A percentile compares a stretch with the other conserved stretches of the same genome.
phyloP scores from a whole-genome alignment of 106 monocot genomes.

The Xerophyta viscosa region DNA sequence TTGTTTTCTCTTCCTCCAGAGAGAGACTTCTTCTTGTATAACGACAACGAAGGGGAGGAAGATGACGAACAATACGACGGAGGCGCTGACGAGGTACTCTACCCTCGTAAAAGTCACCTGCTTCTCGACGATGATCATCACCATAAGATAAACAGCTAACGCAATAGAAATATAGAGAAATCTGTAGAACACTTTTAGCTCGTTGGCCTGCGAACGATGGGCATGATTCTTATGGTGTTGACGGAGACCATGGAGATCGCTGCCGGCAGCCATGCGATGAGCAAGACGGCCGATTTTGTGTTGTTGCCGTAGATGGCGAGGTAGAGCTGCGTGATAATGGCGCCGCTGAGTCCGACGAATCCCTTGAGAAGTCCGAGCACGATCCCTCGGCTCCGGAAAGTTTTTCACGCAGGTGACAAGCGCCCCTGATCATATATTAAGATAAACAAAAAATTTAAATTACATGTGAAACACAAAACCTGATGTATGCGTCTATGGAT shows the following conservation, averaged over 20 bases:
- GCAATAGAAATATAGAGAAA: conserved; percentile 15
- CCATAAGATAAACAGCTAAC: conserved; percentile 10
- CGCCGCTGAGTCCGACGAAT: conserved; percentile 19
- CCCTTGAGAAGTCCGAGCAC: conserved; percentile 12
- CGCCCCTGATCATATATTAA: too few species aligned
- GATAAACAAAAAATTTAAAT: too few species aligned
- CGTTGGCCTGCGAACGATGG: conserved; percentile 3
- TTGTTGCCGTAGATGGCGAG: conserved; percentile 7
- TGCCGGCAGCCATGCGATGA: conserved; percentile 36
- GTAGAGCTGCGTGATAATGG: conserved; percentile 19
- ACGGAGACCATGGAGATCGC: conserved; percentile 23
- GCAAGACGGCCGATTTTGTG: conserved; percentile 10
- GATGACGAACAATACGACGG: conserved; percentile 21
- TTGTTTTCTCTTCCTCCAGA: conserved; percentile 8
- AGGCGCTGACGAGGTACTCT: conserved; percentile 6
- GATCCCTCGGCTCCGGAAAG: conserved; percentile 16
- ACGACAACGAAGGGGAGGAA: conserved; percentile 27
- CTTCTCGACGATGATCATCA: conserved; percentile 20
- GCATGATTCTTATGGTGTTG: conserved; percentile 23
- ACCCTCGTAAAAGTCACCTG: background rate
- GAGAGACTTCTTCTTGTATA: conserved; percentile 22
- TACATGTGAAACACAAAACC: too few species aligned
- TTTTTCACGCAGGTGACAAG: conserved; percentile 14
- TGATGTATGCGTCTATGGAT: too few species aligned
- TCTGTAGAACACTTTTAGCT: background rate